Conservation (phyloP, 2,329 filamentous ascomycete genomes). For the Apiospora pterosperma region DNA sequence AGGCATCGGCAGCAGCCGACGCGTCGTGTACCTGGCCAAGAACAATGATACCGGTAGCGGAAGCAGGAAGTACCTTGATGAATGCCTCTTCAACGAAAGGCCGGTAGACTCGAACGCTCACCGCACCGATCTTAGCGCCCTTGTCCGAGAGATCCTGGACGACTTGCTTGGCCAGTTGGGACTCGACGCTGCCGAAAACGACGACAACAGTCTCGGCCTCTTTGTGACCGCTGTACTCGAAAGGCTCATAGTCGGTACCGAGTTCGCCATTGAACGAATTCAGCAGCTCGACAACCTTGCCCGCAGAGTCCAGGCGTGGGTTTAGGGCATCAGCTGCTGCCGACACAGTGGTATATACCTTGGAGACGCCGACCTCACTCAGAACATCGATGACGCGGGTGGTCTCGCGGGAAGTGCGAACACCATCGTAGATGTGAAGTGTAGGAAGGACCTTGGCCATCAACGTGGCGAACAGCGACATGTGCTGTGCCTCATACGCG, state of each 20-base stretch:
- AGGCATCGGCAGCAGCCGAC: slow-evolving; percentile 68
- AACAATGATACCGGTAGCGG: slow-evolving; percentile 73
- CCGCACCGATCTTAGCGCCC: slow-evolving; percentile 76
- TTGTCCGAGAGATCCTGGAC: slow-evolving; percentile 67
- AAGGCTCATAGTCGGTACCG: slow-evolving; percentile 87
- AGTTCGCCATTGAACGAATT: slow-evolving; percentile 83
- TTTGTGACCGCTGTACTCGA: slow-evolving; percentile 88
- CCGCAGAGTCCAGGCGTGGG: slow-evolving; percentile 69
- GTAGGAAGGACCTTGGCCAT: slow-evolving; percentile 77
- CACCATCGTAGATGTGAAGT: slow-evolving; percentile 84
- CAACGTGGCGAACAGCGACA: slow-evolving; percentile 83
- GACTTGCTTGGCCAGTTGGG: slow-evolving; percentile 80
- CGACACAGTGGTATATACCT: slow-evolving; percentile 64
- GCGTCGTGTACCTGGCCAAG: slow-evolving; percentile 83
- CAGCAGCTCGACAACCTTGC: slow-evolving; percentile 66
- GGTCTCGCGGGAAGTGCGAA: slow-evolving; percentile 78
- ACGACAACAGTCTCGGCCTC: slow-evolving; percentile 80
- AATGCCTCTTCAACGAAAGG: slow-evolving; percentile 96
- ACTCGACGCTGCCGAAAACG: slow-evolving; percentile 88
- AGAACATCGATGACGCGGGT: slow-evolving; percentile 79
- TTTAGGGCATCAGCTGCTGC: slow-evolving; percentile 57
- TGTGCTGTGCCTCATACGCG: slow-evolving; percentile 90
- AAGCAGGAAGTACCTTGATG: slow-evolving; percentile 73
- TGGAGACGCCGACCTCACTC: slow-evolving; percentile 65
- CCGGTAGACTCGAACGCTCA: slow-evolving; percentile 91